Evolutionary conservation across 1,139 yeast genomes (phyloP).

Genomic region (Pichia cactophila): DNA sequence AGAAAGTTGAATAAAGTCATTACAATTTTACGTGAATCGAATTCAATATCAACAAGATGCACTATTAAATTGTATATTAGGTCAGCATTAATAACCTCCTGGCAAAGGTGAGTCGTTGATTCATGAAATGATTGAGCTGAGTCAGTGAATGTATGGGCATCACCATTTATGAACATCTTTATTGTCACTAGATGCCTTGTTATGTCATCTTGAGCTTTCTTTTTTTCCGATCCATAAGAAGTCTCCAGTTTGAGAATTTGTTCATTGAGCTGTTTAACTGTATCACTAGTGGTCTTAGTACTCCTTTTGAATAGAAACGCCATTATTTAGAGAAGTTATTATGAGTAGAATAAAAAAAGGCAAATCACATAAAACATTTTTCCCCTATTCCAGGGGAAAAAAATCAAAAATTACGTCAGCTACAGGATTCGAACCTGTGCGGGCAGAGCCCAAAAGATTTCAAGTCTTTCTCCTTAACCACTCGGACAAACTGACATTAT

Average conservation of each 20-base stretch:
- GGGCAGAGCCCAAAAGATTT: conserved; percentile 34
- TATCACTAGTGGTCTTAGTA: conserved; percentile 86
- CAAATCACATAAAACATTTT: neutral
- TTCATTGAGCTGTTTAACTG: conserved; percentile 69
- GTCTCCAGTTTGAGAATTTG: conserved; percentile 59
- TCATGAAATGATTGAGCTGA: conserved; percentile 48
- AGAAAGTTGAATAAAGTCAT: conserved; percentile 65
- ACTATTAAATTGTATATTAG: conserved; percentile 53
- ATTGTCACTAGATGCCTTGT: conserved; percentile 61
- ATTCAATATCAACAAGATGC: conserved; percentile 60
- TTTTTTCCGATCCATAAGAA: conserved; percentile 42
- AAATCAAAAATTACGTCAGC: conserved; percentile 22
- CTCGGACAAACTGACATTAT: conserved; percentile 27
- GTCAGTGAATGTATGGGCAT: conserved; percentile 22
- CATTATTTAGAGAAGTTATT: conserved; percentile 36
- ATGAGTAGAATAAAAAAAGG: neutral
- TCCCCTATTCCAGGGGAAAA: neutral
- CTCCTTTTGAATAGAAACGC: conserved; percentile 85
- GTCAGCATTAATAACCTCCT: conserved; percentile 70
- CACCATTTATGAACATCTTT: conserved; percentile 66
- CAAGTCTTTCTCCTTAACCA: conserved; percentile 35
- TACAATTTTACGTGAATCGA: conserved; percentile 86
- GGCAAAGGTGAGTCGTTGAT: conserved; percentile 62
- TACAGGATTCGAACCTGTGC: conserved; percentile 35
- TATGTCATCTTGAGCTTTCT: conserved; percentile 70